These are phyloP conservation scores for Sordariomycetes sp. DNA, from an alignment of 2,329 filamentous ascomycete species.

Conservation along the genomic window DNA sequence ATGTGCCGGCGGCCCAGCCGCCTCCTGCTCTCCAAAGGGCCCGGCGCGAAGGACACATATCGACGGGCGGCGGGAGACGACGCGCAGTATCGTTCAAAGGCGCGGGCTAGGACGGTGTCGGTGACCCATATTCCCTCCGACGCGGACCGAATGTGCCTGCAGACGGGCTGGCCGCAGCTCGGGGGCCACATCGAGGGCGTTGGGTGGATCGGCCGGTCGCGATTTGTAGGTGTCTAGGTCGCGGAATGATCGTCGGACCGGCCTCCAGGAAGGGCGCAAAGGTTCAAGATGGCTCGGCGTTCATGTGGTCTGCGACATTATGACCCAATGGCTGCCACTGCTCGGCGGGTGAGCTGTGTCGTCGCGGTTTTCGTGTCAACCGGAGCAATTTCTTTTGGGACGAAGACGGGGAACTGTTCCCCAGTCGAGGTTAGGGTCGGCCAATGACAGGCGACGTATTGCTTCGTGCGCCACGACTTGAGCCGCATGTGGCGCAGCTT, in stretches of 20 bases:
- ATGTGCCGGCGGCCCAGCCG: slow-evolving; percentile 39
- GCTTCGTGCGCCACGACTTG: neutral
- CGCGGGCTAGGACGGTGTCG: slow-evolving; percentile 37
- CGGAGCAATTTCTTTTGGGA: neutral
- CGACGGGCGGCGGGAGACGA: slow-evolving; percentile 10
- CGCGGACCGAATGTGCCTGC: slow-evolving; percentile 21
- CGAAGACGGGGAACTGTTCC: neutral
- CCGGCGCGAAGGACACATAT: slow-evolving; percentile 29
- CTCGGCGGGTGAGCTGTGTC: neutral
- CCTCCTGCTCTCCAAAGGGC: slow-evolving; percentile 40
- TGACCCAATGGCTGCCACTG: neutral
- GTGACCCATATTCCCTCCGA: slow-evolving; percentile 42
- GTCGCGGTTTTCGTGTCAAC: neutral
- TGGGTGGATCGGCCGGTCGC: neutral
- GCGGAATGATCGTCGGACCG: neutral
- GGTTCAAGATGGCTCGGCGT: neutral
- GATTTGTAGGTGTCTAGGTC: neutral
- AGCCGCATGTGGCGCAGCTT: neutral
- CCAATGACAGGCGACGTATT: neutral
- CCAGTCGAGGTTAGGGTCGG: neutral
- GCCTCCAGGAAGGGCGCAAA: neutral
- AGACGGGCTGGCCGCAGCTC: slow-evolving; percentile 11
- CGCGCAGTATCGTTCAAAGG: slow-evolving; percentile 31
- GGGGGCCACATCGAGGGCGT: neutral
- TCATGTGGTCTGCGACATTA: neutral